phyloP scores from a whole-genome alignment of 2,329 filamentous ascomycete species.

The Hypoxylon sp. region DNA sequence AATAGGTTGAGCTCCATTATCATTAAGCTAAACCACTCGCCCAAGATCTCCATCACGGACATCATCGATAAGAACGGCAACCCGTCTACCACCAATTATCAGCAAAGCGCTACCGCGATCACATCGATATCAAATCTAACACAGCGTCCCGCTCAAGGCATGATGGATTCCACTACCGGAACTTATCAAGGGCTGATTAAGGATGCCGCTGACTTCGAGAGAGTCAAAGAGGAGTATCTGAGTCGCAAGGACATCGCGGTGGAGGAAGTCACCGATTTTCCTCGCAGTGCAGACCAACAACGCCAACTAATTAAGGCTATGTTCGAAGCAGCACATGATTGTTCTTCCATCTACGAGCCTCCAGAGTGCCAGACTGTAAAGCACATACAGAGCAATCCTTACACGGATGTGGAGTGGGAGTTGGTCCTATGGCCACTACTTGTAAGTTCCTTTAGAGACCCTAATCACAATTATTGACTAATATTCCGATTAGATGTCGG shows the following conservation, averaged over 20 bases:
- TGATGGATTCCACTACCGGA: background rate
- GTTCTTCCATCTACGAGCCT: background rate
- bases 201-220: background rate
- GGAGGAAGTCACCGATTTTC: background rate
- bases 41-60: too few species aligned
- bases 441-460: background rate
- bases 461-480: background rate
- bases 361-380: background rate
- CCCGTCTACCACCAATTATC: too few species aligned
- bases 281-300: background rate
- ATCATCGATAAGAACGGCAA: too few species aligned
- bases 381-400: background rate
- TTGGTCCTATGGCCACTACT: background rate
- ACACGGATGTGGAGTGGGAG: background rate
- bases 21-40: too few species aligned
- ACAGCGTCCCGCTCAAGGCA: too few species aligned
- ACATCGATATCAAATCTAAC: too few species aligned
- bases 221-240: background rate
- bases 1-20: too few species aligned
- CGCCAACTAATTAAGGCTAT: background rate
- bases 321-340: background rate
- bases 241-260: background rate
- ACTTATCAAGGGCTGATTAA: background rate
- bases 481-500: background rate
- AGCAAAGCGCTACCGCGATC: too few species aligned